Evolutionary conservation across 345 rosid genomes (phyloP).

Genomic region (Trapa bicornis): DNA sequence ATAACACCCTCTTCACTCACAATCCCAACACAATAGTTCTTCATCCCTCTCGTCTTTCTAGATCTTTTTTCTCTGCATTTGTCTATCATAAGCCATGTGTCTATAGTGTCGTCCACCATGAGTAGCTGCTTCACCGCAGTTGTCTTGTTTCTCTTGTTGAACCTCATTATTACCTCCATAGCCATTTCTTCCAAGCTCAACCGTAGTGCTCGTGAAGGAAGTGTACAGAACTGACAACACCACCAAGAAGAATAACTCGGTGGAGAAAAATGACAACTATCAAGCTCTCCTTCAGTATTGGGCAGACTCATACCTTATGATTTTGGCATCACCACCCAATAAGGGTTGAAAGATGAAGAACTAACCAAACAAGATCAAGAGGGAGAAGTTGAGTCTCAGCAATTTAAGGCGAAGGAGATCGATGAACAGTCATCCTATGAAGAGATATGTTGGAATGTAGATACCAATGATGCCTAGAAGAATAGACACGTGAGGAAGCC

Average conservation of each 20-base stretch:
- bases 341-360: too few species aligned
- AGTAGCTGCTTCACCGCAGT: slow-evolving; percentile 11
- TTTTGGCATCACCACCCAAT: background rate
- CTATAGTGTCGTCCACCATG: slow-evolving; percentile 7
- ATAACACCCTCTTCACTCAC: background rate
- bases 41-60: background rate
- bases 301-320: background rate
- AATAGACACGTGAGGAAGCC: background rate
- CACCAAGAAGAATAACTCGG: background rate
- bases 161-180: slow-evolving; percentile 14
- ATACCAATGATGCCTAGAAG: background rate
- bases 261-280: background rate
- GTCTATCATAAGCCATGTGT: slow-evolving; percentile 10
- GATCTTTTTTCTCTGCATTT: background rate
- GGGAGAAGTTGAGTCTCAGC: background rate
- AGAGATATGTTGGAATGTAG: background rate
- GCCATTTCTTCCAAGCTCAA: slow-evolving; percentile 8
- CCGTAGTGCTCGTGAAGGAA: background rate
- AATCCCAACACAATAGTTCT: slow-evolving; percentile 1
- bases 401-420: background rate
- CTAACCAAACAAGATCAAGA: background rate
- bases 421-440: background rate
- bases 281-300: background rate
- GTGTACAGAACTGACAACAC: background rate
- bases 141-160: slow-evolving; percentile 11